Base-by-base conservation (phyloP, 2,329 filamentous ascomycete species). In the Aspergillus thermomutatus region DNA sequence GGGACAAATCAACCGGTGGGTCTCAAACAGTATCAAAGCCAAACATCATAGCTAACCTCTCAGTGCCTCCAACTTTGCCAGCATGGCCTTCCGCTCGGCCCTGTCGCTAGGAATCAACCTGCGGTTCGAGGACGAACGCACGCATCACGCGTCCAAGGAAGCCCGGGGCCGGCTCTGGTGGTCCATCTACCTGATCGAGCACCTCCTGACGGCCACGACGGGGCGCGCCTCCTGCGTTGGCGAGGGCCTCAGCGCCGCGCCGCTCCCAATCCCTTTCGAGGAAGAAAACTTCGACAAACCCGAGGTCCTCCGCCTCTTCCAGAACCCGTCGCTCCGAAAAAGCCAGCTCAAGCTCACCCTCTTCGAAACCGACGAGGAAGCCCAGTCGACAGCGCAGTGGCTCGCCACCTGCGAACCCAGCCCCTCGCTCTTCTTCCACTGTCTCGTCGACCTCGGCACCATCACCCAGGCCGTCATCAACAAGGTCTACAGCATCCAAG, bases 161-260 rank as follows among this genome's bases (percentile, higher is more conserved):
- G 69, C 72, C 14, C 74, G 76, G 3, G 67, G 67, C 49, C 69
- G 75, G 5, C 66, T 77, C 1, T 79, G 77, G 77, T 78, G 75
- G 72, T 73, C 75, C 3, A 70, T 79, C 19, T 76, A 73, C 26
- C 61, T 66, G 9, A 62, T 79, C 1, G 76, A 79, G 54, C 72
- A 76, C 43, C 65, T 74, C 3, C 61, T 79, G n/a, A 70, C 73
- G 4, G 68, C 72, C 17, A 73, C 78, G 62, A 77, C 75, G 10
- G 76, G 77, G 7, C 69, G 77, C 37, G 70, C 72, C 23, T 74
- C 73, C 9, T 72, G 73, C 55, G 68, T 78, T 19, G 56, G 69
- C 3, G 72, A 77, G 49, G 57, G 64, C 2, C 68, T 77, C 49
- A 77, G 73, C 59, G 74, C 72, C 4, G 67, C 72, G 0, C 66